Conservation (phyloP, 2,329 filamentous ascomycete genomes). For the Coniosporium uncinatum region DNA sequence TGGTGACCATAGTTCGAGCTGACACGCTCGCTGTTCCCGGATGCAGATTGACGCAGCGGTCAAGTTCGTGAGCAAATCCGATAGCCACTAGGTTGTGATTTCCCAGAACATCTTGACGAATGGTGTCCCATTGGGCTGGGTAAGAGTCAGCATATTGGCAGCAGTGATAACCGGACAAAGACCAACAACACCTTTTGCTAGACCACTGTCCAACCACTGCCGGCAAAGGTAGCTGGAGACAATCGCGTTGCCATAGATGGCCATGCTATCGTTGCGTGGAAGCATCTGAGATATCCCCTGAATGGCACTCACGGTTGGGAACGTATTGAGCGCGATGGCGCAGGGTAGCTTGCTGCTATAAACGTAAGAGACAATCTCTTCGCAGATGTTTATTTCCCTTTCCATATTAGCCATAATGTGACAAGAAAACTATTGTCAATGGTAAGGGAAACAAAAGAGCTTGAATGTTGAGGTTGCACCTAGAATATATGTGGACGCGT, state of each 20-base stretch:
- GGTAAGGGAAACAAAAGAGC: too few relatives aligned
- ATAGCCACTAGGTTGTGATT: not conserved
- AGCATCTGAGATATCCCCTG: not conserved
- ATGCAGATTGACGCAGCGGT: not conserved
- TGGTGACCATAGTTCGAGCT: constrained; percentile 16
- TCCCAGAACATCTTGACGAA: not conserved
- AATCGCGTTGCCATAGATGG: not conserved
- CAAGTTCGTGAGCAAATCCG: not conserved
- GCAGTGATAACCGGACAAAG: not conserved
- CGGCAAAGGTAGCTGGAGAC: constrained; percentile 1
- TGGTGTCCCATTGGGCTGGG: not conserved
- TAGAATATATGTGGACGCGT: too few relatives aligned
- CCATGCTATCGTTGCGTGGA: not conserved
- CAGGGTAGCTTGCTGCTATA: not conserved
- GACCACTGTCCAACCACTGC: not conserved
- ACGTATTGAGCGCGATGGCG: not conserved
- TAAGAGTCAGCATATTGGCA: not conserved
- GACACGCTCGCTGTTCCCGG: constrained; percentile 7
- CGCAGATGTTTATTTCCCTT: too few relatives aligned
- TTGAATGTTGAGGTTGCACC: too few relatives aligned
- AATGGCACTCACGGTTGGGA: not conserved
- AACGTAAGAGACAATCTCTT: not conserved
- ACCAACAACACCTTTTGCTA: not conserved
- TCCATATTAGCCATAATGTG: too few relatives aligned
- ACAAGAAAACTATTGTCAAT: too few relatives aligned